phyloP scores from a whole-genome alignment of 179 eudicot species.

The Patellifolia procumbens region DNA sequence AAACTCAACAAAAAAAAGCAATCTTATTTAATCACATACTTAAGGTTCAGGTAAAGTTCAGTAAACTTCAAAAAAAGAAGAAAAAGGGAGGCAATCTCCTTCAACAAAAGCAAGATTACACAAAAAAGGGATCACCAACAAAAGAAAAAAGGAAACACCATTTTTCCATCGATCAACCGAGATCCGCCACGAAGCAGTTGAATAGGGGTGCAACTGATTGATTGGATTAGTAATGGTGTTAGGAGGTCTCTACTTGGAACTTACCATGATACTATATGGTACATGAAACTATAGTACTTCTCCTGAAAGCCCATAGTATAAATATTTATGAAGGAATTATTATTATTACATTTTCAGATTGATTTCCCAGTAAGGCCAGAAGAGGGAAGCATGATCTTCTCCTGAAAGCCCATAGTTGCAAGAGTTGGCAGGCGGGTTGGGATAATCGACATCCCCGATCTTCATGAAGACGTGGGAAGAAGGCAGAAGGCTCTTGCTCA shows the following conservation, averaged over 20 bases:
- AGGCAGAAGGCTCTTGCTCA: constrained; percentile 36
- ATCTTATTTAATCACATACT: constrained; percentile 33
- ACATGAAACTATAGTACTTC: too few relatives aligned
- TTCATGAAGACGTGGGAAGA: constrained; percentile 34
- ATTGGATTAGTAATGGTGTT: constrained; percentile 8
- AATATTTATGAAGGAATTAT: constrained; percentile 1
- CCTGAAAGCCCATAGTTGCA: constrained; percentile 44
- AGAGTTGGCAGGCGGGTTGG: constrained; percentile 32
- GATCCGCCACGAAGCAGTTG: constrained; percentile 5
- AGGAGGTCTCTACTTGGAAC: neutral
- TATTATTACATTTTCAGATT: constrained; percentile 34
- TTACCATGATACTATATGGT: neutral
- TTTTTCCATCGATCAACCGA: constrained; percentile 8
- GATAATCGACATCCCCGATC: constrained; percentile 34
- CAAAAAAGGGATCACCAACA: neutral
- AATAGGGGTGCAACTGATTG: neutral
- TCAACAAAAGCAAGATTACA: constrained; percentile 22
- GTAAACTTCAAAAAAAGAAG: neutral
- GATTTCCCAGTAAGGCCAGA: constrained; percentile 58
- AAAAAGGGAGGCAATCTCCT: neutral
- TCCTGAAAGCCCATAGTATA: too few relatives aligned
- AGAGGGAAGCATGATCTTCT: constrained; percentile 55
- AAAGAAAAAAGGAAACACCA: neutral
- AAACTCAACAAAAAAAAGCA: neutral
- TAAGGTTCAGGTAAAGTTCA: constrained; percentile 21